These are phyloP conservation scores for Bretziella fagacearum DNA, from an alignment of 2,329 filamentous ascomycete genomes.

Conservation along the genomic window DNA sequence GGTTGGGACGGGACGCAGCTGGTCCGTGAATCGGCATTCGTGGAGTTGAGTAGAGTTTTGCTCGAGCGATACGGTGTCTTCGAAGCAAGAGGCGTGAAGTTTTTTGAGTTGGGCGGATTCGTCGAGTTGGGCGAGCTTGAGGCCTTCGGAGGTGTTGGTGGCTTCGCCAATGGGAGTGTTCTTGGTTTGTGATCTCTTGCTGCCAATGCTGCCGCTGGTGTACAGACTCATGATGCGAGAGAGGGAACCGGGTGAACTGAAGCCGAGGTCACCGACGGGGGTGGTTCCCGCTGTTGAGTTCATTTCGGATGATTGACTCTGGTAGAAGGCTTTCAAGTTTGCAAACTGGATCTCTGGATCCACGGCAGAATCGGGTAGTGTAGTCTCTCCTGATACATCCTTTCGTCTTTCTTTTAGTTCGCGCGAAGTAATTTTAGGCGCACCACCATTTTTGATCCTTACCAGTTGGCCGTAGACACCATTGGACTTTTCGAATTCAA, in stretches of 20 bases:
- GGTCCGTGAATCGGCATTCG: slow-evolving; percentile 45
- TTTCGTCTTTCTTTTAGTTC: slow-evolving; percentile 36
- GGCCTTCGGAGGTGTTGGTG: slow-evolving; percentile 49
- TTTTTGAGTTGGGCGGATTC: slow-evolving; percentile 44
- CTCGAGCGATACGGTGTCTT: slow-evolving; percentile 36
- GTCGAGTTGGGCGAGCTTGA: slow-evolving; percentile 44
- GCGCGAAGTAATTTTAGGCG: slow-evolving; percentile 31
- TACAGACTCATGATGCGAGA: slow-evolving; percentile 87
- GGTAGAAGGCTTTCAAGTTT: slow-evolving; percentile 65
- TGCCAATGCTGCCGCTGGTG: slow-evolving; percentile 44
- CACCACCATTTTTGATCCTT: slow-evolving; percentile 48
- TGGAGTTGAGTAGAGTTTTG: slow-evolving; percentile 34
- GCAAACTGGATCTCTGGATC: slow-evolving; percentile 56
- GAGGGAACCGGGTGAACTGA: slow-evolving; percentile 63
- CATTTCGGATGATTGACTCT: slow-evolving; percentile 52
- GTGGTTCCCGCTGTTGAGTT: slow-evolving; percentile 28
- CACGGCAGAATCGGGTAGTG: slow-evolving; percentile 29
- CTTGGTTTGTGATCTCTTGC: slow-evolving; percentile 50
- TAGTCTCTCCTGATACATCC: slow-evolving; percentile 22
- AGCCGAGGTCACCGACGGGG: slow-evolving; percentile 34
- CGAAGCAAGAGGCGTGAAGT: slow-evolving; percentile 44
- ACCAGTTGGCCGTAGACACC: slow-evolving; percentile 69
- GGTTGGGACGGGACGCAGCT: slow-evolving; percentile 66
- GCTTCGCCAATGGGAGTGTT: slow-evolving; percentile 69
- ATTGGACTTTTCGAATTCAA: slow-evolving; percentile 78